These are phyloP conservation scores for Ophiocordyceps australis DNA, from an alignment of 2,329 filamentous ascomycete species.

Conservation along the genomic window DNA sequence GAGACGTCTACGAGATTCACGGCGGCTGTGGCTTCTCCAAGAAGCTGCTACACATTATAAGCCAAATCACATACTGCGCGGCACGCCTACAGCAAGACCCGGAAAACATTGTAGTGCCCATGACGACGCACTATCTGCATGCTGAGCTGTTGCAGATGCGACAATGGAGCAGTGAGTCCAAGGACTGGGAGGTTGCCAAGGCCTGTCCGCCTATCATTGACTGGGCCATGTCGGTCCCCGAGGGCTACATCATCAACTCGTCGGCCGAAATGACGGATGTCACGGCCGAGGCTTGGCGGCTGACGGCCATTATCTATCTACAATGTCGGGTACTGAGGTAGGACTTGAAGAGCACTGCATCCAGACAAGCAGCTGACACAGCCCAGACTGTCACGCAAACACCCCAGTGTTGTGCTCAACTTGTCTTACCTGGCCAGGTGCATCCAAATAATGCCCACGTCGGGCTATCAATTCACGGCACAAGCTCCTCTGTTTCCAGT, in stretches of 20 bases:
- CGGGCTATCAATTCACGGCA: slow-evolving; percentile 19
- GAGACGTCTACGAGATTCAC: slow-evolving; percentile 18
- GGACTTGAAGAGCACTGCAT: not conserved
- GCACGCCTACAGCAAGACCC: slow-evolving; percentile 14
- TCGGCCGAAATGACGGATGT: slow-evolving; percentile 18
- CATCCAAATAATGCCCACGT: slow-evolving; percentile 21
- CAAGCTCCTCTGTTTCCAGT: slow-evolving; percentile 22
- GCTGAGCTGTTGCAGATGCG: slow-evolving; percentile 12
- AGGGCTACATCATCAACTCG: slow-evolving; percentile 8
- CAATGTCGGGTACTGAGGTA: slow-evolving; percentile 19
- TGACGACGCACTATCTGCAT: slow-evolving; percentile 10
- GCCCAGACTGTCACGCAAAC: slow-evolving; percentile 16
- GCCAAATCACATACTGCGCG: slow-evolving; percentile 18
- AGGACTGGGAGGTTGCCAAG: slow-evolving; percentile 6
- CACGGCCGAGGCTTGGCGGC: slow-evolving; percentile 21
- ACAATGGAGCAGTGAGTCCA: slow-evolving; percentile 16
- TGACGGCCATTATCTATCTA: slow-evolving; percentile 18
- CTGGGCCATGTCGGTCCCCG: slow-evolving; percentile 10
- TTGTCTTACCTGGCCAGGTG: slow-evolving; percentile 15
- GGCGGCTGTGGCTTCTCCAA: slow-evolving; percentile 23
- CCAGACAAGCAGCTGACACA: not conserved
- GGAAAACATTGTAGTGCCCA: slow-evolving; percentile 11
- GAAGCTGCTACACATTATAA: slow-evolving; percentile 16
- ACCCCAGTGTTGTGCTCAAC: slow-evolving; percentile 13
- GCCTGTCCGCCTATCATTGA: slow-evolving; percentile 6